Conservation (phyloP, 352 stramenopile species). For the Globisporangium okanoganense region DNA sequence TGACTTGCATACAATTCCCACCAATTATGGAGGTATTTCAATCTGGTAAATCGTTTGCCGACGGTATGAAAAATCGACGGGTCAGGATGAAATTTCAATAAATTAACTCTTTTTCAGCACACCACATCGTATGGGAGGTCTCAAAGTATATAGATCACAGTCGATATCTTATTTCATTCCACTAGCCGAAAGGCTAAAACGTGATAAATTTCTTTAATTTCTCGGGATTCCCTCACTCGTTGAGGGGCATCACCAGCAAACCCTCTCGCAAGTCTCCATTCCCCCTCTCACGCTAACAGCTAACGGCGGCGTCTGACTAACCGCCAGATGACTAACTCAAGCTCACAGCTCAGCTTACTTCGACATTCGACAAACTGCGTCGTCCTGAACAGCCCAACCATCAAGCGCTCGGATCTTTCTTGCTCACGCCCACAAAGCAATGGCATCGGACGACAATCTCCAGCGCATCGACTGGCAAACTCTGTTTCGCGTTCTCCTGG, state of each 20-base stretch:
- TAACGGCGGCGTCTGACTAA: not conserved
- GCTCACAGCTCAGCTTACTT: not conserved
- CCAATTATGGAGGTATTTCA: not conserved
- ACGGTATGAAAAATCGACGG: too few species aligned
- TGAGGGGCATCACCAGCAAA: constrained; percentile 19
- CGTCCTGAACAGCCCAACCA: too few species aligned
- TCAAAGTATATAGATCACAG: not conserved
- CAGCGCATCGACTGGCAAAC: not conserved
- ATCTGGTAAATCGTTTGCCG: not conserved
- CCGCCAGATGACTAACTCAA: too few species aligned
- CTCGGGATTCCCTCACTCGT: constrained; percentile 51
- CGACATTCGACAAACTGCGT: not conserved
- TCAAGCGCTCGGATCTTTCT: not conserved
- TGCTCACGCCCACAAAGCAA: not conserved
- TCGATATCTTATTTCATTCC: not conserved
- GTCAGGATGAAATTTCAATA: too few species aligned
- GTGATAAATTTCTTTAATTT: constrained; percentile 90
- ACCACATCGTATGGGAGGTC: constrained; percentile 19
- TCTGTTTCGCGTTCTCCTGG: not conserved
- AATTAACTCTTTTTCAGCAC: not conserved
- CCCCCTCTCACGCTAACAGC: not conserved
- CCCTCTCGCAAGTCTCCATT: not conserved
- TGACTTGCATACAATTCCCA: not conserved
- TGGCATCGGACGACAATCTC: not conserved
- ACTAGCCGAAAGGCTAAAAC: constrained; percentile 70